Conservation (phyloP, 106 monocot genomes). For the Apostasia ramifera region DNA sequence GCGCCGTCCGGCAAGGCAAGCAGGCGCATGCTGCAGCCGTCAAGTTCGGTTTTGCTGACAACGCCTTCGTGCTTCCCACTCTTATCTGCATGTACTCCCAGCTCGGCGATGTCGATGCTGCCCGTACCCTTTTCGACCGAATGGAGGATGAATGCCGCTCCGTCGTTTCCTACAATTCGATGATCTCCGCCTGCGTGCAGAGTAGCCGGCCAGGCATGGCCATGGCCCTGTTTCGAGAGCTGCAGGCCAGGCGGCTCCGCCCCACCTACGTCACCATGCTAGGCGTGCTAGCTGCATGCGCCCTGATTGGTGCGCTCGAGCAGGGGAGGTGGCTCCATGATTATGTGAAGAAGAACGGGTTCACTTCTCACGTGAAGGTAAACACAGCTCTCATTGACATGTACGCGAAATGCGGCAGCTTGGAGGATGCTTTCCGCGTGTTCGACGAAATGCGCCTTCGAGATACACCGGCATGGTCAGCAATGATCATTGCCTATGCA, state of each 20-base stretch:
- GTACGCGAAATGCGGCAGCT: slow-evolving; percentile 83
- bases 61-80: slow-evolving; percentile 51
- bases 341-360: slow-evolving; percentile 37
- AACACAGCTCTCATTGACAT: slow-evolving; percentile 67
- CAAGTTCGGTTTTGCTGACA: slow-evolving; percentile 33
- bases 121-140: slow-evolving; percentile 34
- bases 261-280: slow-evolving; percentile 64
- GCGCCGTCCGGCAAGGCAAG: slow-evolving; percentile 26
- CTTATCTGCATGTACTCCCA: slow-evolving; percentile 71
- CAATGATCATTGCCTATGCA: slow-evolving; percentile 68
- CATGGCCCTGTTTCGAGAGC: slow-evolving; percentile 45
- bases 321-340: slow-evolving; percentile 70
- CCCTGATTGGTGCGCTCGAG: slow-evolving; percentile 52
- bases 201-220: slow-evolving; percentile 48
- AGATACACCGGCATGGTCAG: slow-evolving; percentile 76
- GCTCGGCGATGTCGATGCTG: slow-evolving; percentile 41
- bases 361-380: slow-evolving; percentile 39
- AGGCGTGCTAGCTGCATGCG: slow-evolving; percentile 48
- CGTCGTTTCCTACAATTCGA: slow-evolving; percentile 54
- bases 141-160: slow-evolving; percentile 16
- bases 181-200: slow-evolving; percentile 48
- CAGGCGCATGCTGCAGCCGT: slow-evolving; percentile 39
- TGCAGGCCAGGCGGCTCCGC: slow-evolving; percentile 35
- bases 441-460: slow-evolving; percentile 40
- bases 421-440: slow-evolving; percentile 47